Base-by-base conservation (phyloP, 768 basidiomycete genomes). In the Tylopilus plumbeoviolaceoides region DNA sequence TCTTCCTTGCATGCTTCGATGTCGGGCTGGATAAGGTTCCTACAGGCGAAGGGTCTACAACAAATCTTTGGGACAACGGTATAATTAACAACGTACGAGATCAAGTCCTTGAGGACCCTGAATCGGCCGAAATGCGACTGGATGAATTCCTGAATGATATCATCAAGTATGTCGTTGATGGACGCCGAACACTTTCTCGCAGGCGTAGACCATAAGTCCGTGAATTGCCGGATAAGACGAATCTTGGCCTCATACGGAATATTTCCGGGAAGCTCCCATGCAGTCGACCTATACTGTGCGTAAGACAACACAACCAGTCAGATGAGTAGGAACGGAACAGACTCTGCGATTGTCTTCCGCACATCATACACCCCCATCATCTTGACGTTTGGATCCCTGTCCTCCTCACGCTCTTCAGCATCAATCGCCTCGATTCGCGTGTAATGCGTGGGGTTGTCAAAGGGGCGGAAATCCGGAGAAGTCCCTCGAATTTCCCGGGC, bases 191-290 rank as follows among this genome's bases (percentile, higher is more conserved):
- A 77, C 11, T 54, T 50, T 7, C 62, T 36, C 0, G 71, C 64
- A 1, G 78, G 75, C 0, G 38, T 44, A 1, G 48, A 35, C 80
- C 80, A 81, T 12, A 67, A 35, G 5, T 44, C 49, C 17, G 72
- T 72, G 43, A 67, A 72, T 12, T 56, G 44, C 4, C 56, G 54
- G 33, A 79, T 76, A 15, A 77, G 66, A 27, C 59, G 62, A 11
- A 51, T 57, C 44, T 73, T 76, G 11, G 76, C 75, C 25, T 67
- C 68, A 48, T 69, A 76, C 0, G 77, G 76, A 23, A 75, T 57
- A 35, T 76, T 67, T 5, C 64, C 61, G 0, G 74, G 74, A 25
- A 78, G 68, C 45, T 78, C 74, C 77, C 76, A 77, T 3, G 64
- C 69, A 28, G 68, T 67, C 8, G 70, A 68, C 11, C 77, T 78